phyloP scores from a whole-genome alignment of 2,329 filamentous ascomycete species.

The Exserohilum turcica region DNA sequence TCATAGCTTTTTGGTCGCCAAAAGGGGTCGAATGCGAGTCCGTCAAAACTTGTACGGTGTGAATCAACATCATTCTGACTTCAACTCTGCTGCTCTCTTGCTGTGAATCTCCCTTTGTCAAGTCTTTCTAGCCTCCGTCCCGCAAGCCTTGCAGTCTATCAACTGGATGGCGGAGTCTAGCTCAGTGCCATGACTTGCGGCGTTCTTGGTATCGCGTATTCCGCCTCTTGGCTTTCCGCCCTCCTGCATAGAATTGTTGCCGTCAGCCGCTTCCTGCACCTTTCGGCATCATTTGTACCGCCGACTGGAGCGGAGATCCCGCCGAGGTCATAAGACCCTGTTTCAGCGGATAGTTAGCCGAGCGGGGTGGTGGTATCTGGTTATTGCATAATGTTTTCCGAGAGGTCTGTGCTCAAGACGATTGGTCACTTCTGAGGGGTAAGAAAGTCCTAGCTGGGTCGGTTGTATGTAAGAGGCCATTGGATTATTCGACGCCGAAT shows the following conservation, averaged over 20 bases:
- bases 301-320: conserved; percentile 1
- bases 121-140: too few species aligned
- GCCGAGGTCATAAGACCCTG: neutral
- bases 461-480: too few species aligned
- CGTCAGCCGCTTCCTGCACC: conserved; percentile 12
- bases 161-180: neutral
- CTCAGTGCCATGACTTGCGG: neutral
- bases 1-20: conserved; percentile 1
- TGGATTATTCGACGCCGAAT: too few species aligned
- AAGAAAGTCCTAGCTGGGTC: too few species aligned
- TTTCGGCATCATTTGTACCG: conserved; percentile 14
- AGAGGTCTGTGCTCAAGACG: too few species aligned
- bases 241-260: conserved; percentile 16
- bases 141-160: neutral
- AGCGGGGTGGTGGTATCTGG: neutral
- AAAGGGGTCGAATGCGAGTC: neutral
- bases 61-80: conserved; percentile 4
- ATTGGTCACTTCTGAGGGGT: neutral
- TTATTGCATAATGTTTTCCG: neutral
- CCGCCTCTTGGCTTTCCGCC: neutral
- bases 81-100: neutral
- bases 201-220: neutral
- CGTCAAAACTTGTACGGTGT: neutral
- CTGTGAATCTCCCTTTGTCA: neutral
- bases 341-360: neutral